Conservation (phyloP, 1,284 basidiomycete species). For the Xerocomus amazonicus region DNA sequence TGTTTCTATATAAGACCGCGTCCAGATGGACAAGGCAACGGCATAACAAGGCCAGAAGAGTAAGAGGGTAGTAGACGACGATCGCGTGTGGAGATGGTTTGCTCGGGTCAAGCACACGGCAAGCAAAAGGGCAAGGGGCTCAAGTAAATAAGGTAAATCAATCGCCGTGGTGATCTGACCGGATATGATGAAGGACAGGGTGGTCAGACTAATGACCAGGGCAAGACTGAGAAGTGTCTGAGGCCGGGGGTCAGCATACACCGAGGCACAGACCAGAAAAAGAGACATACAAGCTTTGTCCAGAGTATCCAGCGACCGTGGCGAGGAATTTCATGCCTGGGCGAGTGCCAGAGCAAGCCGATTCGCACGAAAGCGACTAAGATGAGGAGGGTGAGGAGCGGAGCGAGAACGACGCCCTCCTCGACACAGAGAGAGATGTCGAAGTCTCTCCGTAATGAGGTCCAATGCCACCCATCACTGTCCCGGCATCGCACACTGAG, state of each 20-base stretch:
- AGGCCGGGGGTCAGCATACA: background rate
- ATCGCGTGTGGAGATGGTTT: slow-evolving; percentile 75
- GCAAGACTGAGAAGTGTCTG: slow-evolving; percentile 48
- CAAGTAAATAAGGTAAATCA: slow-evolving; percentile 53
- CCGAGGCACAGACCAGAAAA: background rate
- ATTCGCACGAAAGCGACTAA: slow-evolving; percentile 41
- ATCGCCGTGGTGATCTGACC: slow-evolving; percentile 33
- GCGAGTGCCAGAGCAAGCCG: slow-evolving; percentile 28
- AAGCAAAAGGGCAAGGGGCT: slow-evolving; percentile 48
- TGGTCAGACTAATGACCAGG: slow-evolving; percentile 39
- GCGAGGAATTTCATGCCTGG: background rate
- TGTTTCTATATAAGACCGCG: slow-evolving; percentile 47
- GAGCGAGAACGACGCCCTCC: background rate
- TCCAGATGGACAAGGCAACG: slow-evolving; percentile 52
- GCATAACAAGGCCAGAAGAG: slow-evolving; percentile 83
- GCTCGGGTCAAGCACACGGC: slow-evolving; percentile 49
- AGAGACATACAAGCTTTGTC: background rate
- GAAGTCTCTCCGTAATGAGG: background rate
- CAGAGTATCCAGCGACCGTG: background rate
- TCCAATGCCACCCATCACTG: background rate
- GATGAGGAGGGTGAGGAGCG: slow-evolving; percentile 43
- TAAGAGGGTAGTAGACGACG: slow-evolving; percentile 77
- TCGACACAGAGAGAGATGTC: background rate
- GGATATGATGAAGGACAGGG: slow-evolving; percentile 40
- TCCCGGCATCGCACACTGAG: background rate